Conservation (phyloP, 208 protist species). For the Trypanosoma cruzi region DNA sequence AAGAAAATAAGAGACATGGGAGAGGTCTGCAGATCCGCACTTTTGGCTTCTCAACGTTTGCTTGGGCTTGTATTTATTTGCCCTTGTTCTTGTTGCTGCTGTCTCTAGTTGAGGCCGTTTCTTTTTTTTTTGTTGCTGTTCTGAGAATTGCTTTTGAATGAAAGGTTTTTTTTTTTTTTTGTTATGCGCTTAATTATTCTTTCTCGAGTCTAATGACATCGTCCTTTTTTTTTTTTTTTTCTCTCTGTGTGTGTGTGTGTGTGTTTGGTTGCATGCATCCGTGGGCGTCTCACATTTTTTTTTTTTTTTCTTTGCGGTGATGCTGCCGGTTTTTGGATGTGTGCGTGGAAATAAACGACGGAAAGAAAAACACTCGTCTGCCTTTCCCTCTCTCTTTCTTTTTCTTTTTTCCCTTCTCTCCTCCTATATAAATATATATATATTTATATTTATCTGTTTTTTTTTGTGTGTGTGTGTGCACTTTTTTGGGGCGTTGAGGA, state of each 20-base stretch:
- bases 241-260: not conserved
- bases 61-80: no score
- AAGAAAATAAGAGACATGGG: not conserved
- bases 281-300: no score
- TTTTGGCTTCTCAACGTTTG: no score
- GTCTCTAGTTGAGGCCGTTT: no score
- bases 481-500: not conserved
- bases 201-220: not conserved
- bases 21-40: no score
- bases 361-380: no score
- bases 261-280: not conserved
- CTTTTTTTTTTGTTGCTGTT: not conserved
- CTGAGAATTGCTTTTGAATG: not conserved
- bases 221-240: not conserved
- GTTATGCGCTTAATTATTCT: not conserved
- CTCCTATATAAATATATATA: constrained; percentile 16
- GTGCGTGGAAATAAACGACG: not conserved
- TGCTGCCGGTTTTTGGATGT: not conserved
- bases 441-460: constrained; percentile 9
- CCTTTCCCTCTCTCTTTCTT: not conserved
- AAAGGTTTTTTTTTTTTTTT: not conserved
- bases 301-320: not conserved
- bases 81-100: no score
- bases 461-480: not conserved
- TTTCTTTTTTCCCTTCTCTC: constrained; percentile 12